phyloP scores from a whole-genome alignment of 169 alveolate genomes.

The Perkinsus olseni region DNA sequence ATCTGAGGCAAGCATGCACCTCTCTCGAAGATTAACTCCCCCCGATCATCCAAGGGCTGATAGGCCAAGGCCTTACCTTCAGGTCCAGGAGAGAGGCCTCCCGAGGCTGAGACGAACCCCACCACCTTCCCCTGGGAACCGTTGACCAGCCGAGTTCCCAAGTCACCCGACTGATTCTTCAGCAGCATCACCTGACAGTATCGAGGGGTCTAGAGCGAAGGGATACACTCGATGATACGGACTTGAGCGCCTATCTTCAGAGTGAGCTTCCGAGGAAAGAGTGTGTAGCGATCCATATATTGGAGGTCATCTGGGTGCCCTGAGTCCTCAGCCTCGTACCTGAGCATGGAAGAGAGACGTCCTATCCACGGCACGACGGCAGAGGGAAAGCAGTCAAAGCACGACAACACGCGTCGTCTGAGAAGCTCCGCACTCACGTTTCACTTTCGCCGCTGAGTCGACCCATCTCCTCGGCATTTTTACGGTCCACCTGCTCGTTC shows the following conservation, averaged over 20 bases:
- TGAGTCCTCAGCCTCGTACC: background rate
- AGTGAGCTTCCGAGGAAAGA: background rate
- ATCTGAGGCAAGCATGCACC: too few species aligned
- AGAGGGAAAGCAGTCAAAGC: too few species aligned
- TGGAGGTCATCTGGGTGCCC: background rate
- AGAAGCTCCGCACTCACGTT: too few species aligned
- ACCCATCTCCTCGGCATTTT: background rate
- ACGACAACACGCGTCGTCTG: too few species aligned
- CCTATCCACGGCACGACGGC: too few species aligned
- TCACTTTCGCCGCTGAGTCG: background rate
- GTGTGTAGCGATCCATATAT: background rate
- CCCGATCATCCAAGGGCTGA: too few species aligned
- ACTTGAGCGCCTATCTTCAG: background rate
- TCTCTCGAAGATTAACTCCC: too few species aligned
- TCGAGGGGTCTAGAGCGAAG: background rate
- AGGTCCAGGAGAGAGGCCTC: background rate
- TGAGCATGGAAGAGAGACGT: background rate
- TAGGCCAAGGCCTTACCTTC: background rate
- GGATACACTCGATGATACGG: background rate
- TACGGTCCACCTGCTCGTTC: background rate
- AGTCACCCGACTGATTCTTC: background rate
- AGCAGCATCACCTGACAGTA: background rate
- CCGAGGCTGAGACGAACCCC: background rate
- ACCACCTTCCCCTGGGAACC: background rate
- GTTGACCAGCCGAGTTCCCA: background rate